Percentiles rank a stretch among this genome's conserved stretches.
Conservation (phyloP, 768 basidiomycete genomes). For the Tremella mesenterica region DNA sequence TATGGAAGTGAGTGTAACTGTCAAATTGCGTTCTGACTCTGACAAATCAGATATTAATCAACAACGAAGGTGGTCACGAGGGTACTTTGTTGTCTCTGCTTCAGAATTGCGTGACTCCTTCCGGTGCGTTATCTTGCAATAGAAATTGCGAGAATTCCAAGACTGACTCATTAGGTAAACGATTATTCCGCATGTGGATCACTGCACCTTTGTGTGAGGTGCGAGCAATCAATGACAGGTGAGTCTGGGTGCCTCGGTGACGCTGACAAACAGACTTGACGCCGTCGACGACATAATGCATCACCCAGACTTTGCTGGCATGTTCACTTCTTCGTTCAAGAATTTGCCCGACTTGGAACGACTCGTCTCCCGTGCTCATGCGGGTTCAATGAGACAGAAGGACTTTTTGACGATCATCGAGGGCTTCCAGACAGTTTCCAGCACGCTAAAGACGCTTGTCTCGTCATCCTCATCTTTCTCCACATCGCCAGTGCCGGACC, state of each 20-base stretch:
- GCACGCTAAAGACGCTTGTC: constrained; percentile 57
- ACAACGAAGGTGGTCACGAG: constrained; percentile 87
- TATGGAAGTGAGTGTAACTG: too few relatives aligned
- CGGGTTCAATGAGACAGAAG: constrained; percentile 73
- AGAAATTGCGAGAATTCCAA: not conserved
- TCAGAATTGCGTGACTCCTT: constrained; percentile 78
- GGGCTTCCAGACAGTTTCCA: constrained; percentile 60
- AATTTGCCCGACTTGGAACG: constrained; percentile 75
- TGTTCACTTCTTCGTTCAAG: constrained; percentile 68
- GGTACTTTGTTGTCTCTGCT: constrained; percentile 78
- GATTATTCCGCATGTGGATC: constrained; percentile 93
- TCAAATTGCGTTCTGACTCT: constrained; percentile 14
- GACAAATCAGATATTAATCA: too few relatives aligned
- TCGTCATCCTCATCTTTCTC: constrained; percentile 64
- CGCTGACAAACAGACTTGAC: constrained; percentile 57
- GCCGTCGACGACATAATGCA: constrained; percentile 85
- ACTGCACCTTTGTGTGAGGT: constrained; percentile 80
- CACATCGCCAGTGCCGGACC: constrained; percentile 63
- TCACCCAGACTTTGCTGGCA: constrained; percentile 64
- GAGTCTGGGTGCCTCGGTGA: constrained; percentile 20
- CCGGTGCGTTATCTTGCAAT: constrained; percentile 52
- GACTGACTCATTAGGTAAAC: constrained; percentile 57
- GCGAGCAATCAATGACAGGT: constrained; percentile 82
- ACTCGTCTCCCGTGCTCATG: constrained; percentile 88
- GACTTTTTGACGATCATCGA: constrained; percentile 71